Base-by-base conservation (phyloP, 164 flowering plant species). In the Kingdonia uniflora region DNA sequence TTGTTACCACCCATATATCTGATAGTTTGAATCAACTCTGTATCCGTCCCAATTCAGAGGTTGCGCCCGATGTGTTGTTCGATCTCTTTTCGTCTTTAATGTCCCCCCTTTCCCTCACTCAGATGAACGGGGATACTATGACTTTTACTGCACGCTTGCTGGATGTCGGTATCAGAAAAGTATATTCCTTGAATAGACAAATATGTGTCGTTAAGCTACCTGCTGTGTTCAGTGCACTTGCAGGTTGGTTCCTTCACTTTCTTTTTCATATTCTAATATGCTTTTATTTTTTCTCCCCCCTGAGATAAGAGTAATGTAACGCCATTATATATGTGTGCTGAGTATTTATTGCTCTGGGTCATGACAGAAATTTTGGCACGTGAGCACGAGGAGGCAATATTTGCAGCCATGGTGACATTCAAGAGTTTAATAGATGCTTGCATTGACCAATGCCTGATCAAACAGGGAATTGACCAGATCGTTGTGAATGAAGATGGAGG, bases 361-460 rank as follows among this genome's bases (percentile, higher is more conserved):
- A 55, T 58, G 35, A 57, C 87, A 94, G 99, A 87, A 68, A 66
- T 87, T 65, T 63, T 94, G 74, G 84, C 72, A 43, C 78, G 72
- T 42, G 90, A 77, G 59, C 86, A 82, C 59, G 92, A 82, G 67
- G 99, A 89, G 66, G 86, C 96, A 17, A 57, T 78, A 62, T 67
- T 65, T 68, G 95, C 92, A 6, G 86, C 96, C 2, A 57, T 55
- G 50, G 80, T 76, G 45, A 75, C 95, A 54, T 63, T 85, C 26
- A 89, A 74, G 70, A 74, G 72, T 62, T 61, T 94, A 26, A 81
- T 87, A 57, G 24, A 62, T 54, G 55, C 69, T 39, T 94, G 99
- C 67, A 65, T 94, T 42, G 96, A 94, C 75, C 84, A 79, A 54
- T 60, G 52, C 52, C 62, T 94, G 77, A 75, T 89, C 47, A 80